Conservation (phyloP, 2,329 filamentous ascomycete genomes). For the Diaporthe helianthi region DNA sequence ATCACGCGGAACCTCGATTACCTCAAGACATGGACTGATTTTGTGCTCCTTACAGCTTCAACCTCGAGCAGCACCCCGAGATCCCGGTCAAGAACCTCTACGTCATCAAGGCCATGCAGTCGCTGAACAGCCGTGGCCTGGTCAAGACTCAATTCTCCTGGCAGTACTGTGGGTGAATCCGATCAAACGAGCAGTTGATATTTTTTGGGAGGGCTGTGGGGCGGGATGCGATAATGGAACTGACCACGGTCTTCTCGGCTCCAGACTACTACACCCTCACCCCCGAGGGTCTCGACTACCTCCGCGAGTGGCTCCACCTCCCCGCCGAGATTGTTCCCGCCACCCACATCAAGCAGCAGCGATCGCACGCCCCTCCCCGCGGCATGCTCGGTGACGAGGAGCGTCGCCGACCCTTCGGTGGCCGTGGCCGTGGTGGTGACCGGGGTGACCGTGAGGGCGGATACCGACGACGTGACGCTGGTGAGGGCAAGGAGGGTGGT, state of each 20-base stretch:
- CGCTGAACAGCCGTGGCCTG: constrained; percentile 95
- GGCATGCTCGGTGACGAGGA: constrained; percentile 94
- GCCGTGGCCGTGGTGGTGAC: constrained; percentile 72
- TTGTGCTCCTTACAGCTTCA: constrained; percentile 62
- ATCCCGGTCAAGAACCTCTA: constrained; percentile 99
- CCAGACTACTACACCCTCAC: constrained; percentile 99
- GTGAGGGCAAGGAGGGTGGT: constrained; percentile 88
- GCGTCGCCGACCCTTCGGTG: constrained; percentile 78
- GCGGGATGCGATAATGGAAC: neutral
- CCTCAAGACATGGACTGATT: constrained; percentile 23
- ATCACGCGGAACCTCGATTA: constrained; percentile 9
- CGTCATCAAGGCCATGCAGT: constrained; percentile 99
- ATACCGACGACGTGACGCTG: constrained; percentile 90
- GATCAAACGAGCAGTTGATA: neutral
- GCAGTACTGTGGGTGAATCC: constrained; percentile 73
- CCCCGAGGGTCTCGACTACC: constrained; percentile 99
- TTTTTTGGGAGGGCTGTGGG: neutral
- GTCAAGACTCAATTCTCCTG: constrained; percentile 99
- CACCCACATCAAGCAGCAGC: constrained; percentile 99
- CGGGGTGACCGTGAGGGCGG: constrained; percentile 87
- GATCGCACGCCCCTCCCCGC: constrained; percentile 95
- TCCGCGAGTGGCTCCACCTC: constrained; percentile 99
- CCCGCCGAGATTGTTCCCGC: constrained; percentile 99
- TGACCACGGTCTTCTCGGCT: neutral
- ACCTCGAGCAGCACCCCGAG: constrained; percentile 95